Conservation (phyloP, 2,329 filamentous ascomycete species). For the Epichloe festucae region DNA sequence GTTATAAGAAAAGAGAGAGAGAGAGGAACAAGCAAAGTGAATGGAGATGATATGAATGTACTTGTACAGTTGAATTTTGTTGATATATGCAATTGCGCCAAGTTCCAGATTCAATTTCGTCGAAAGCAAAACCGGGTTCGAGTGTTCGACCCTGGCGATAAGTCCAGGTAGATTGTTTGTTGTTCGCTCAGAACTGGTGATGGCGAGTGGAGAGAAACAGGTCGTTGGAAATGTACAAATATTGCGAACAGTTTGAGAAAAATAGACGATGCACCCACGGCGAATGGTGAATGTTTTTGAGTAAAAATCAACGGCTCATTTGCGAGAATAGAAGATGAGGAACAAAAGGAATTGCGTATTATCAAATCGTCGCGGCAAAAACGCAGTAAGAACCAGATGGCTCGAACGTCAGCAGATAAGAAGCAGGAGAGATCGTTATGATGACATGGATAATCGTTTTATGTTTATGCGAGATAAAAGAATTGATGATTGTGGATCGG, state of each 20-base stretch:
- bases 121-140: background rate
- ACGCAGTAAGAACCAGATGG: slow-evolving; percentile 17
- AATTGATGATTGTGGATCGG: slow-evolving; percentile 10
- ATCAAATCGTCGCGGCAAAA: slow-evolving; percentile 19
- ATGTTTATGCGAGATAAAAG: slow-evolving; percentile 11
- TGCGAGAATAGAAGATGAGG: slow-evolving; percentile 19
- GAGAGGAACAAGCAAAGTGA: slow-evolving; percentile 7
- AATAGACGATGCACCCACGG: slow-evolving; percentile 9
- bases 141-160: background rate
- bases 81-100: slow-evolving; percentile 7
- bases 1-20: slow-evolving; percentile 7
- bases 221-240: slow-evolving; percentile 22
- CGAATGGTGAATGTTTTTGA: slow-evolving; percentile 15
- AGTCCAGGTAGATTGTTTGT: background rate
- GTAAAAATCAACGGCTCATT: slow-evolving; percentile 30
- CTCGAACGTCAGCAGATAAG: slow-evolving; percentile 17
- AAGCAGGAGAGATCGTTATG: slow-evolving; percentile 28
- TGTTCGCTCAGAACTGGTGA: background rate
- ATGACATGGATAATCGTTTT: slow-evolving; percentile 27
- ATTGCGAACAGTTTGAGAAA: slow-evolving; percentile 11
- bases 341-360: slow-evolving; percentile 24
- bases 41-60: slow-evolving; percentile 9
- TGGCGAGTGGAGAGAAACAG: background rate
- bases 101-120: background rate
- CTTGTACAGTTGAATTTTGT: slow-evolving; percentile 16